phyloP scores from a whole-genome alignment of 441 rosid species.

The Arabidopsis hybrid region DNA sequence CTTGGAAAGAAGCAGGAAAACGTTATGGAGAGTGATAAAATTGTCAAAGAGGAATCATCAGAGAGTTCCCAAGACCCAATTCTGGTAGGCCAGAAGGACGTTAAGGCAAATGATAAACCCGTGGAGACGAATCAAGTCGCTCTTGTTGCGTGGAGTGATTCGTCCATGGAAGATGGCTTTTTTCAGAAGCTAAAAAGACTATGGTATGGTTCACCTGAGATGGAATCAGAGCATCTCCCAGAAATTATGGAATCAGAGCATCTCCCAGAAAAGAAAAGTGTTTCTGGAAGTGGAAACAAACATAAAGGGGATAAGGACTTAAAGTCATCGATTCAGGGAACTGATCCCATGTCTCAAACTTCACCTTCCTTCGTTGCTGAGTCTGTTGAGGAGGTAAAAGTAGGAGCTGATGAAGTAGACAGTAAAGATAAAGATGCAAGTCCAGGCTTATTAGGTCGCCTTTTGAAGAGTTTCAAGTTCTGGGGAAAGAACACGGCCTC shows the following conservation, averaged over 20 bases:
- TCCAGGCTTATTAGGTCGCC: conserved; percentile 46
- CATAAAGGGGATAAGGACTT: conserved; percentile 35
- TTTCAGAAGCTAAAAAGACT: conserved; percentile 47
- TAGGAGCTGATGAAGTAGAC: conserved; percentile 29
- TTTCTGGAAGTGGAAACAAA: conserved; percentile 38
- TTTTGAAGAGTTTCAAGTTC: conserved; percentile 50
- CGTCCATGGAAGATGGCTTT: not conserved
- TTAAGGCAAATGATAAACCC: conserved; percentile 22
- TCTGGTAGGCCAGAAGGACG: conserved; percentile 28
- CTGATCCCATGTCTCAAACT: conserved; percentile 14
- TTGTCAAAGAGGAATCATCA: conserved; percentile 7
- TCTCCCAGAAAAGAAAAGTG: conserved; percentile 19
- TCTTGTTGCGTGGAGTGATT: not conserved
- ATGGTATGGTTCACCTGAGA: conserved; percentile 54
- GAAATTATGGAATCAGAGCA: conserved; percentile 29
- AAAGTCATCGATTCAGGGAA: conserved; percentile 32
- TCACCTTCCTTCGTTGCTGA: conserved; percentile 38
- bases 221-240: conserved; percentile 27
- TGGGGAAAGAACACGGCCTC: conserved; percentile 41
- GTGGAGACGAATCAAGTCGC: conserved; percentile 10
- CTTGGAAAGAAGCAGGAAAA: conserved; percentile 33
- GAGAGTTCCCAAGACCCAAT: conserved; percentile 32
- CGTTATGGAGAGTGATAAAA: conserved; percentile 1
- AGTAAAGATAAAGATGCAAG: conserved; percentile 23
- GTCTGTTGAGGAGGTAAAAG: conserved; percentile 41